Percentiles rank a stretch among this genome's conserved stretches.
Evolutionary conservation across 331 rosid species (phyloP).

Genomic region (Quercus lobata): DNA sequence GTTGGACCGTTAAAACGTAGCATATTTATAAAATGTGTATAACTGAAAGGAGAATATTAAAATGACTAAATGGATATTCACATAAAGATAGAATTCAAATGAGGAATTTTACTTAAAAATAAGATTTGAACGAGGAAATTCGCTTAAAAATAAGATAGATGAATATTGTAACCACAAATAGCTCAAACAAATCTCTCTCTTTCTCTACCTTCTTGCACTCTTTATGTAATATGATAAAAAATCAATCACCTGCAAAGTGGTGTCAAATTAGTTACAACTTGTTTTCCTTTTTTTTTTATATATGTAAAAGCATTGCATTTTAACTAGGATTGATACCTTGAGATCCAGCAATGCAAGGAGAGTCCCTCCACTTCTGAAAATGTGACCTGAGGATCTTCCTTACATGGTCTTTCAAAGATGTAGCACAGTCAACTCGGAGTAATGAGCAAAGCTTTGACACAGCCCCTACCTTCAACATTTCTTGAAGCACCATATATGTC

Average conservation of each 20-base stretch:
- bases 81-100: too few relatives aligned
- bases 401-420: slow-evolving; percentile 24
- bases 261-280: neutral
- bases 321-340: neutral
- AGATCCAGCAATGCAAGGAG: slow-evolving; percentile 1
- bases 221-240: neutral
- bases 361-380: slow-evolving; percentile 27
- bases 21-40: too few relatives aligned
- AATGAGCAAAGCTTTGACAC: slow-evolving; percentile 26
- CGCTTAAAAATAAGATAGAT: too few relatives aligned
- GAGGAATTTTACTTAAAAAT: too few relatives aligned
- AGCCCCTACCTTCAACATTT: slow-evolving; percentile 36
- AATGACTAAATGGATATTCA: too few relatives aligned
- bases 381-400: slow-evolving; percentile 20
- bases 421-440: slow-evolving; percentile 24
- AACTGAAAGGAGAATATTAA: too few relatives aligned
- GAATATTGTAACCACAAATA: too few relatives aligned
- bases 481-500: slow-evolving; percentile 23
- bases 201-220: too few relatives aligned
- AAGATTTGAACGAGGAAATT: too few relatives aligned
- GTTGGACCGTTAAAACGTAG: too few relatives aligned
- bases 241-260: neutral
- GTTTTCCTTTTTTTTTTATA: neutral
- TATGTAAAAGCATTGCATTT: neutral
- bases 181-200: too few relatives aligned